Base-by-base conservation (phyloP, 2,329 filamentous ascomycete genomes). In the Annulohypoxylon truncatum region DNA sequence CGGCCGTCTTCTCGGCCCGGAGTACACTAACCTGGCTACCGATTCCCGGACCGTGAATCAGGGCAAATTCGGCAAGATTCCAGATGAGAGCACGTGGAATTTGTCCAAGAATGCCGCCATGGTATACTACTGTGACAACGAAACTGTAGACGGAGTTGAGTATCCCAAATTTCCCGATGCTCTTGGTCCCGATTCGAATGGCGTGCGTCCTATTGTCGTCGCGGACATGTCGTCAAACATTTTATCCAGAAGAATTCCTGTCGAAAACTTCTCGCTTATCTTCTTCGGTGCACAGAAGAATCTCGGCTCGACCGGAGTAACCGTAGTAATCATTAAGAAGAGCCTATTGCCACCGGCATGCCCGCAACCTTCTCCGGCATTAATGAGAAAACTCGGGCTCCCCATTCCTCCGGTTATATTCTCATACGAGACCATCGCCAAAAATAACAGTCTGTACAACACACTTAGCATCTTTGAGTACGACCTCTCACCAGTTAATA, bases 241-340 rank as follows among this genome's bases (percentile, higher is more conserved):
- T 76, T 88, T 98, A 54, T 93, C 92, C 48, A 85, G 93, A 44
- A 86, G 85, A 67, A 86, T 97, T 22, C 90, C 94, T 31, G 86
- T 96, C 50, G 84, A 83, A 71, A 94, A 96, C 76, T 97, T 91
- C 80, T 91, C 90, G 0, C 83, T 91, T 71, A 91, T 98, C 76
- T 97, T 97, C 82, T 96, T 94, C 67, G 94, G 94, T 48, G 94
- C 94, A 0, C 95, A 97, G 78, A 97, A 98, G 87, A 97, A 98
- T 80, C 85, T 97, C 9, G 95, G 94, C 26, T 88, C 87, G 2
- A 90, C 95, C 1, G 95, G 95, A 64, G 87, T 98, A 65, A 96
- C 95, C 4, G 92, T 97, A 26, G 90, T 92, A 12, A 90, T 97
- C 51, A 84, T 98, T 75, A 91, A 90, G 77, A 97, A 96, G 82